Base-by-base conservation (phyloP, 441 rosid genomes). In the Jatropha podagrica region DNA sequence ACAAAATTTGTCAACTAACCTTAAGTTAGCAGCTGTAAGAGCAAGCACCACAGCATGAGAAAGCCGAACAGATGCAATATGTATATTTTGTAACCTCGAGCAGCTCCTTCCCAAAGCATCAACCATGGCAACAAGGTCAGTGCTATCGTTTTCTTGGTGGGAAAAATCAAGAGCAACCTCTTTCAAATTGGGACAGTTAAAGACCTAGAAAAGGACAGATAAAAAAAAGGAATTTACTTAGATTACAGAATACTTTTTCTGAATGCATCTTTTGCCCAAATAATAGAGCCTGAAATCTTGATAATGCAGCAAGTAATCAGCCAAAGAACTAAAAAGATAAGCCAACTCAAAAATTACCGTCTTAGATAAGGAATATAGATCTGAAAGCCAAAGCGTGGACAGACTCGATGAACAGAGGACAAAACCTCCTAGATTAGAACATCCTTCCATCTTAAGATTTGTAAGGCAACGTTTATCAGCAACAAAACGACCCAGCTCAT, bases 391-490 rank as follows among this genome's bases (percentile, higher is more conserved):
- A 42, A 96, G 89, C 3, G 88, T 87, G 54, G 92, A 86, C 20
- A 96, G 93, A 81, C 94, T 94, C 46, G 92, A 78, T 13, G 99
- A 96, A 85, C 86, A 81, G 78, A 96, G 91, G 42, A 84, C 68
- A 82, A 94, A 81, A 64, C 95, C 92, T 56, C 97, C 97, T 54
- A 96, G 83, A 83, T 87, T 94, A 68, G 93, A 84, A 82, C 98
- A 94, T 18, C 98, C 97, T 82, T 92, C 97, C 97, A 96, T 91
- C 89, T 92, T 94, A 78, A 96, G 92, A 82, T 81, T 86, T 72
- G 82, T 80, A 20, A 92, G 92, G 81, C 96, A 91, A 76, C 90
- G 92, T 79, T 88, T 94, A 79, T 91, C 91, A 61, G 98, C 92
- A 77, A 96, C 97, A 92, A 94, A 96, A 62, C 97, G 97, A 81